Evolutionary conservation across 2,329 filamentous ascomycete species (phyloP), one percentile per base, ranked within the genome.

Genomic region (Saccharata proteae): DNA sequence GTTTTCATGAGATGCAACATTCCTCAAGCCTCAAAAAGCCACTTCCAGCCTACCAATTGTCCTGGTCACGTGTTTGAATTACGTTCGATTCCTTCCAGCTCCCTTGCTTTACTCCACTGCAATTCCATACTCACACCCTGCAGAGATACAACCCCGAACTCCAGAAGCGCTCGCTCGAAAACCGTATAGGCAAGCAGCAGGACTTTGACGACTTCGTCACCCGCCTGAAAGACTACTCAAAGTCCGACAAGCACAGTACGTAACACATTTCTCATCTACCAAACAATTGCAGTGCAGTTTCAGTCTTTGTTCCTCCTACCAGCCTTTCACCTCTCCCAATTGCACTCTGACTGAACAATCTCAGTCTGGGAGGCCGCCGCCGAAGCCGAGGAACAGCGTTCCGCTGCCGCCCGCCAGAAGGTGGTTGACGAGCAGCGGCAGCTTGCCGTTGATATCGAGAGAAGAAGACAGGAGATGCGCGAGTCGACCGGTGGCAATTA

Each of bases 61-160:
- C n/a, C n/a, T n/a, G n/a, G n/a, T n/a, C n/a, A n/a, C n/a, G n/a
- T n/a, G n/a, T n/a, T n/a, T n/a, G n/a, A n/a, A n/a, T n/a, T n/a
- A n/a, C n/a, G n/a, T n/a, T n/a, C n/a, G n/a, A n/a, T n/a, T n/a
- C n/a, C n/a, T n/a, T n/a, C n/a, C n/a, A n/a, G n/a, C n/a, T n/a
- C n/a, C n/a, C 19, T 7, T n/a, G 19, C 19, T 21, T 21, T 7
- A 21, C n/a, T 7, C n/a, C n/a, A 7, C 19, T 21, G 19, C 27
- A 26, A 26, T 9, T 13, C 7, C 24, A 7, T 26, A 26, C 20
- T 30, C 16, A 29, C 32, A n/a, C 14, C 20, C 12, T 16, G n/a
- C 41, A 83, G 62, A 75, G 70, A 57, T 96, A 96, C 63, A 96
- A 88, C 56, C 88, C 88, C 1, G 90, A 96, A 19, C 70, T 98